These are phyloP conservation scores for Berkeleyomyces rouxiae DNA, from an alignment of 2,329 filamentous ascomycete species.

Conservation along the genomic window DNA sequence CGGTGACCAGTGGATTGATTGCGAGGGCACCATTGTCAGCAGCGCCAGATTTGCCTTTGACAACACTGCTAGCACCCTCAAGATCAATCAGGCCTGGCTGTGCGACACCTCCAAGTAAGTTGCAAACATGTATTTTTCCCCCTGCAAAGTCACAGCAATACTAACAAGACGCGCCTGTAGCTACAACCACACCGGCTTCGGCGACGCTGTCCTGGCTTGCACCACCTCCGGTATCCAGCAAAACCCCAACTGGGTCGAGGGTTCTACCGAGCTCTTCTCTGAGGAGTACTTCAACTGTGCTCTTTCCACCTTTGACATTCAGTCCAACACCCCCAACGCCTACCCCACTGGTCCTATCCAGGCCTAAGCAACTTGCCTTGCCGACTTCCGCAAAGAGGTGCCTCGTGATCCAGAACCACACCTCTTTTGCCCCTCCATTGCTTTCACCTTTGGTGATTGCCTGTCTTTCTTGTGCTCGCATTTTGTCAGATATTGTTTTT, in stretches of 20 bases:
- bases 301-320: neutral
- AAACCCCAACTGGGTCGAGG: slow-evolving; percentile 20
- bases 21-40: slow-evolving; percentile 19
- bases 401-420: too few relatives aligned
- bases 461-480: too few relatives aligned
- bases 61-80: slow-evolving; percentile 22
- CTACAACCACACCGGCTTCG: neutral
- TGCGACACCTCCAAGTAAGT: slow-evolving; percentile 19
- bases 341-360: too few relatives aligned
- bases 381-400: too few relatives aligned
- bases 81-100: slow-evolving; percentile 33
- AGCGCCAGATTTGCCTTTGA: slow-evolving; percentile 28
- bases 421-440: too few relatives aligned
- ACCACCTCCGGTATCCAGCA: slow-evolving; percentile 5
- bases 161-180: too few relatives aligned
- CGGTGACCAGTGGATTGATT: slow-evolving; percentile 29
- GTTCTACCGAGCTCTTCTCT: slow-evolving; percentile 20
- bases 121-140: too few relatives aligned
- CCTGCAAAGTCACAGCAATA: too few relatives aligned
- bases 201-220: neutral
- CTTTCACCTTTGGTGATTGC: too few relatives aligned
- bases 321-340: neutral
- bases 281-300: slow-evolving; percentile 18
- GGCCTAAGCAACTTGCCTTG: too few relatives aligned
- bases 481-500: too few relatives aligned